A percentile compares a stretch with the other conserved stretches of the same genome.
Conservation (phyloP, 164 flowering plant genomes). For the Vitis riparia region DNA sequence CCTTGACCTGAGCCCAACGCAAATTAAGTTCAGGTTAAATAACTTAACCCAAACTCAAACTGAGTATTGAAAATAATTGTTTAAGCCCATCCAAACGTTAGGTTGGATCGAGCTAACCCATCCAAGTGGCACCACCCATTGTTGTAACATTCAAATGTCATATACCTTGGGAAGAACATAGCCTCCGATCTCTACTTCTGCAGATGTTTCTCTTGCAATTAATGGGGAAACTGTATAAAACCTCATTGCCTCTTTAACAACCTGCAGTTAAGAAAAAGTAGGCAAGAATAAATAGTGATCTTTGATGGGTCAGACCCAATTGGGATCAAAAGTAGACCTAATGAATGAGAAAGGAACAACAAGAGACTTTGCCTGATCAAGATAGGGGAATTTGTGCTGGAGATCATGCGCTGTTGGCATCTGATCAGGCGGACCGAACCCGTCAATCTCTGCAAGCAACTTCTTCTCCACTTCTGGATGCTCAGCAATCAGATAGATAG, state of each 20-base stretch:
- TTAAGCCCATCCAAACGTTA: too few relatives aligned
- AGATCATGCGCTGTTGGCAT: conserved; percentile 75
- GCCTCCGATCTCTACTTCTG: conserved; percentile 79
- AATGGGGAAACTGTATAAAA: conserved; percentile 85
- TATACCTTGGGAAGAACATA: conserved; percentile 89
- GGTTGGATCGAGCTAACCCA: too few relatives aligned
- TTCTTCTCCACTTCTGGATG: conserved; percentile 84
- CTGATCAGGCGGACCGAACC: conserved; percentile 56
- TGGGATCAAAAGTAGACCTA: background rate
- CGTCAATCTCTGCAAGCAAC: conserved; percentile 74
- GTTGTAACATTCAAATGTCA: background rate
- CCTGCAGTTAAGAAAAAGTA: conserved; percentile 41
- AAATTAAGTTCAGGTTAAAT: too few relatives aligned
- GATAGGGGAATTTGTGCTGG: conserved; percentile 73
- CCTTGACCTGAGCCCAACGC: too few relatives aligned
- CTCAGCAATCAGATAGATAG: conserved; percentile 68
- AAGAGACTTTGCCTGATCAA: conserved; percentile 64
- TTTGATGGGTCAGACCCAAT: background rate
- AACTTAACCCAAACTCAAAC: too few relatives aligned
- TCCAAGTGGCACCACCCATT: too few relatives aligned
- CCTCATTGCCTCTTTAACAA: conserved; percentile 91
- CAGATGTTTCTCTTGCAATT: conserved; percentile 87
- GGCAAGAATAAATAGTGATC: background rate
- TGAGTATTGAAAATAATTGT: too few relatives aligned
- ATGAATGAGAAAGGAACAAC: background rate